A percentile compares a stretch with the other conserved stretches of the same genome.
Evolutionary conservation across 495 filamentous ascomycete species (phyloP).

Genomic region (Aspergillus conjunctus): DNA sequence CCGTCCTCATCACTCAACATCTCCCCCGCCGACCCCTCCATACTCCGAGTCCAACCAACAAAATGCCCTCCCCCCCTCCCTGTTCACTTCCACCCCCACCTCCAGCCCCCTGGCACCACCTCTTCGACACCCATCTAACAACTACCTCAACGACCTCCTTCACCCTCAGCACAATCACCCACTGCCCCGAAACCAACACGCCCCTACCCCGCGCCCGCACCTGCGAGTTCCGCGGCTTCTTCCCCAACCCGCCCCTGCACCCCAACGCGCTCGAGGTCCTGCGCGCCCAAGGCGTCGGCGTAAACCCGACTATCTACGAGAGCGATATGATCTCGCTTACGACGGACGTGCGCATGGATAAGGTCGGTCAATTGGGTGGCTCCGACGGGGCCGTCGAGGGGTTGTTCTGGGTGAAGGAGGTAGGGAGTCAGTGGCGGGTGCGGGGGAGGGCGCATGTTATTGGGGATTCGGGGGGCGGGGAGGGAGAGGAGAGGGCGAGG

Average conservation of each 20-base stretch:
- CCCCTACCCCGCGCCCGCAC: slow-evolving; percentile 62
- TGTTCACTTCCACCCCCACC: slow-evolving; percentile 19
- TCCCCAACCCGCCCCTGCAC: slow-evolving; percentile 57
- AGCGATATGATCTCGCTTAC: slow-evolving; percentile 81
- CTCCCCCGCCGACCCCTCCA: not conserved
- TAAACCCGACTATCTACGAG: slow-evolving; percentile 68
- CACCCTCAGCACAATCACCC: slow-evolving; percentile 66
- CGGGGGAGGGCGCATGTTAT: slow-evolving; percentile 73
- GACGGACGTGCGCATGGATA: slow-evolving; percentile 85
- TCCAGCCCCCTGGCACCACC: slow-evolving; percentile 67
- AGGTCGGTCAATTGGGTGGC: slow-evolving; percentile 63
- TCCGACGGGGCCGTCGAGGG: slow-evolving; percentile 72
- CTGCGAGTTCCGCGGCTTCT: slow-evolving; percentile 83
- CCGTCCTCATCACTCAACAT: not conserved
- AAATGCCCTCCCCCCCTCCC: slow-evolving; percentile 9
- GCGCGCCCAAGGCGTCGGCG: slow-evolving; percentile 52
- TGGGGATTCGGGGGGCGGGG: slow-evolving; percentile 58
- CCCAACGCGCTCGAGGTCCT: slow-evolving; percentile 62
- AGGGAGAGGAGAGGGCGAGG: slow-evolving; percentile 43
- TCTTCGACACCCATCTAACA: slow-evolving; percentile 66
- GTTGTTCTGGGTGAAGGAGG: slow-evolving; percentile 76
- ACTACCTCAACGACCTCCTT: slow-evolving; percentile 73
- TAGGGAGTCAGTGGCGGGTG: slow-evolving; percentile 81
- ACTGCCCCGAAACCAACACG: slow-evolving; percentile 31
- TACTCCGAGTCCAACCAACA: not conserved